Conservation (phyloP, 805 yeast species). For the Saturnispora ahearnii region DNA sequence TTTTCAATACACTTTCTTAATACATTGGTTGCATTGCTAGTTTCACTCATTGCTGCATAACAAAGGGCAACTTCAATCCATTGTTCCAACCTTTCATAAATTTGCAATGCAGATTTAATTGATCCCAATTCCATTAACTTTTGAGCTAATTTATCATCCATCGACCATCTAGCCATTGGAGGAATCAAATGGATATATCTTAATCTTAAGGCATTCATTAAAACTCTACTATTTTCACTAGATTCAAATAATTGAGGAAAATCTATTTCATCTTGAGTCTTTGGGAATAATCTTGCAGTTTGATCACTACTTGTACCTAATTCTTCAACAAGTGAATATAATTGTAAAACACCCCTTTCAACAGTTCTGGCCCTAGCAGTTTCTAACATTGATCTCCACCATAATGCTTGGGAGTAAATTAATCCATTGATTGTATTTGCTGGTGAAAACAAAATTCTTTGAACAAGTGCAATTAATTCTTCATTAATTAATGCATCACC, state of each 20-base stretch:
- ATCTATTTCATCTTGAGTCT: constrained; percentile 23
- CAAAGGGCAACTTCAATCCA: constrained; percentile 83
- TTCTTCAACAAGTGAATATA: constrained; percentile 87
- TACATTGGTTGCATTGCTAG: constrained; percentile 52
- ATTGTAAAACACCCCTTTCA: constrained; percentile 88
- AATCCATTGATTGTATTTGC: constrained; percentile 55
- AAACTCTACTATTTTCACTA: constrained; percentile 10
- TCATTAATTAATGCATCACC: constrained; percentile 67
- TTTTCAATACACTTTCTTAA: constrained; percentile 42
- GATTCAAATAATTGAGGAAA: constrained; percentile 18
- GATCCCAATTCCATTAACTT: constrained; percentile 80
- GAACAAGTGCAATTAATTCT: constrained; percentile 69
- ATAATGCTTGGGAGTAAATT: constrained; percentile 68
- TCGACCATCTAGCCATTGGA: constrained; percentile 72
- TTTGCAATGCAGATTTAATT: constrained; percentile 77
- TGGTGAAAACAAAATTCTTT: constrained; percentile 55
- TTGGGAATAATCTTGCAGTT: constrained; percentile 44
- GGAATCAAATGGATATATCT: constrained; percentile 68
- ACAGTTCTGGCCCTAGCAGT: constrained; percentile 74
- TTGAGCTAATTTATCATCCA: constrained; percentile 79
- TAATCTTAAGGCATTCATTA: constrained; percentile 44
- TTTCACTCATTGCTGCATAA: constrained; percentile 77
- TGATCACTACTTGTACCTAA: constrained; percentile 55
- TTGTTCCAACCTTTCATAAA: constrained; percentile 71
- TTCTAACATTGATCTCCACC: constrained; percentile 86